Base-by-base conservation (phyloP, 225 moss, liverwort and hornwort genomes). In the Antitrichia curtipendula region DNA sequence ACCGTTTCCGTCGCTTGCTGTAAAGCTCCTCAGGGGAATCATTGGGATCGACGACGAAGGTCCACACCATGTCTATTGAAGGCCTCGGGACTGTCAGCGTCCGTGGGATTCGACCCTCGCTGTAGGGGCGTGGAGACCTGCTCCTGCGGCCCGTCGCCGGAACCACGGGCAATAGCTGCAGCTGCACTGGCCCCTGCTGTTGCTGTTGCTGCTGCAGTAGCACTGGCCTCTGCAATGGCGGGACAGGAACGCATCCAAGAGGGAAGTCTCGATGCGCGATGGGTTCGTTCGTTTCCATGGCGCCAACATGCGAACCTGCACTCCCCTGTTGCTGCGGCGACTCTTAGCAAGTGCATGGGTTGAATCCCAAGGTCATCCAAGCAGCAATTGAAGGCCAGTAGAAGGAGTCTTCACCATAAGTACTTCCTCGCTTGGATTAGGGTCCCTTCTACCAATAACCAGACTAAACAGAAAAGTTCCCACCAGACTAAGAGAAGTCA, bases 261-360 rank as follows among this genome's bases (percentile, higher is more conserved):
- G 92, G 92, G 31, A 78, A 92, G 65, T 92, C 89, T 85, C 92
- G 89, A 60, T 43, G 82, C 40, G 90, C 90, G 36, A 90, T 68
- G 23, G 90, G 75, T 79, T 83, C 61, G 52, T 83, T 66, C 45
- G 52, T 82, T 63, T 73, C 82, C 91, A 89, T 91, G 74, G 41
- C 65, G 78, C 63, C 82, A 64, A 50, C 77, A 84, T 84, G 52
- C 68, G 84, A 80, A 75, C 68, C 72, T 32, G 72, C 59, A 80
- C 79, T 80, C 65, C 83, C 80, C 45, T 47, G 79, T 43, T 72
- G 23, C 87, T 81, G 54, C 59, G 68, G 71, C 45, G 58, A 70
- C 84, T 89, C 84, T 78, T 69, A 65, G 62, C 32, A 45, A 16
- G 68, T 49, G 84, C 91, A 89, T 87, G 49, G 32, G 38, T 66